phyloP scores from a whole-genome alignment of 2,329 filamentous ascomycete genomes.

The Aspergillus alliaceus region DNA sequence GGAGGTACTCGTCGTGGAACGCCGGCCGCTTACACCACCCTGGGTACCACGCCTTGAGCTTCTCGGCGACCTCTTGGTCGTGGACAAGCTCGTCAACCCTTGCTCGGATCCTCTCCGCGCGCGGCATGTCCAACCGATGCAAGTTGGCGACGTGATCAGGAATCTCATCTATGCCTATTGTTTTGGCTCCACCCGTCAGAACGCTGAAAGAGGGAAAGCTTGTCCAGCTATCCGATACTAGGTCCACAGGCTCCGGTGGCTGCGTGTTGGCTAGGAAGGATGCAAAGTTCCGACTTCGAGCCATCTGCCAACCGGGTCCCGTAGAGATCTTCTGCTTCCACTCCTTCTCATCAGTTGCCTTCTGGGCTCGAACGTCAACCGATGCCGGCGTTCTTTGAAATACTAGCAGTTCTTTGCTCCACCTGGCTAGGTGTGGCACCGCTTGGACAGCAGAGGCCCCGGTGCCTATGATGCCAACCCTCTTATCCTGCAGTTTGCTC shows the following conservation, averaged over 20 bases:
- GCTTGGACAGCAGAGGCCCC: constrained; percentile 46
- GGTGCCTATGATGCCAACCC: constrained; percentile 47
- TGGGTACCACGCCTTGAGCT: constrained; percentile 61
- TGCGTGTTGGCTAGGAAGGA: constrained; percentile 18
- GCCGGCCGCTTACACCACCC: constrained; percentile 64
- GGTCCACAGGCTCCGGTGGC: constrained; percentile 29
- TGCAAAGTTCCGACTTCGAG: constrained; percentile 29
- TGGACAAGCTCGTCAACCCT: constrained; percentile 55
- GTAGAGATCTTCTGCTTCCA: constrained; percentile 21
- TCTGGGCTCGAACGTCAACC: constrained; percentile 35
- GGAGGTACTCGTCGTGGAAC: constrained; percentile 58
- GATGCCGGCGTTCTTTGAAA: constrained; percentile 45
- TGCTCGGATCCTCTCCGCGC: constrained; percentile 12
- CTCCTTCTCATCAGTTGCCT: constrained; percentile 23
- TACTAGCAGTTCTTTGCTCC: constrained; percentile 31
- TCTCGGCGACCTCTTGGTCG: constrained; percentile 52
- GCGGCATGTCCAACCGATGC: background rate
- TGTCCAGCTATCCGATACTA: constrained; percentile 31
- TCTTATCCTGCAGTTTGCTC: constrained; percentile 30
- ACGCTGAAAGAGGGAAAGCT: constrained; percentile 6
- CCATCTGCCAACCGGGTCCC: constrained; percentile 25
- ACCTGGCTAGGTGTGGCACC: constrained; percentile 41
- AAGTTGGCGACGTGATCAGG: background rate
- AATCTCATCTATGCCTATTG: too few relatives aligned
- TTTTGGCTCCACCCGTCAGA: background rate